Percentiles rank a stretch among this genome's conserved stretches.
These are phyloP conservation scores for Takashimella koratensis DNA, from an alignment of 1,284 basidiomycete genomes.

Conservation along the genomic window DNA sequence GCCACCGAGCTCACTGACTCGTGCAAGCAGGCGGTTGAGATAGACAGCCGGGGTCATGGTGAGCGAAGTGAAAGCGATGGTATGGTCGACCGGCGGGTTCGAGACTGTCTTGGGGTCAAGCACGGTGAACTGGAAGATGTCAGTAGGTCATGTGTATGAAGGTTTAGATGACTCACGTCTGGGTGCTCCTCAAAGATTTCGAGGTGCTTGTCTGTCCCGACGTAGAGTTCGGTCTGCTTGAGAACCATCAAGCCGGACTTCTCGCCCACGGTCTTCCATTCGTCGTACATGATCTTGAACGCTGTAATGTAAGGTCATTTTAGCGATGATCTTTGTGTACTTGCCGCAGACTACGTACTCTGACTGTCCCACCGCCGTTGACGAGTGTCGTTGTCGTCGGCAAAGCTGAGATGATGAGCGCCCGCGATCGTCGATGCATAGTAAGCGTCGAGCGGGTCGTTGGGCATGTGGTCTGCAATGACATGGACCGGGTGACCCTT, in stretches of 20 bases:
- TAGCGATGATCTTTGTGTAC: not conserved
- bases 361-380: conserved; percentile 37
- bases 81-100: conserved; percentile 25
- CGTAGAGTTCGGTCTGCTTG: conserved; percentile 45
- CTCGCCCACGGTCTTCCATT: conserved; percentile 33
- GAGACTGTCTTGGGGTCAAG: conserved; percentile 9
- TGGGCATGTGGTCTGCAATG: conserved; percentile 38
- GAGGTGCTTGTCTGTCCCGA: conserved; percentile 36
- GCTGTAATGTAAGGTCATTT: conserved; percentile 17
- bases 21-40: conserved; percentile 27
- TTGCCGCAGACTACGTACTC: conserved; percentile 23
- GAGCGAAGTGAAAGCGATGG: conserved; percentile 44
- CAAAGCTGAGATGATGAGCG: conserved; percentile 48
- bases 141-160: not conserved
- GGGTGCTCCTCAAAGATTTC: conserved; percentile 45
- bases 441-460: conserved; percentile 32
- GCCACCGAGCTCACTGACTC: conserved; percentile 16
- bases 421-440: conserved; percentile 44
- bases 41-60: conserved; percentile 46
- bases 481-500: conserved; percentile 27
- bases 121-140: conserved; percentile 25
- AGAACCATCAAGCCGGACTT: conserved; percentile 38
- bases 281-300: conserved; percentile 34
- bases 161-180: conserved; percentile 26
- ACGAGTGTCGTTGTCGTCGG: conserved; percentile 36